Base-by-base conservation (phyloP, 2,329 filamentous ascomycete species). In the Neonectria faginata region DNA sequence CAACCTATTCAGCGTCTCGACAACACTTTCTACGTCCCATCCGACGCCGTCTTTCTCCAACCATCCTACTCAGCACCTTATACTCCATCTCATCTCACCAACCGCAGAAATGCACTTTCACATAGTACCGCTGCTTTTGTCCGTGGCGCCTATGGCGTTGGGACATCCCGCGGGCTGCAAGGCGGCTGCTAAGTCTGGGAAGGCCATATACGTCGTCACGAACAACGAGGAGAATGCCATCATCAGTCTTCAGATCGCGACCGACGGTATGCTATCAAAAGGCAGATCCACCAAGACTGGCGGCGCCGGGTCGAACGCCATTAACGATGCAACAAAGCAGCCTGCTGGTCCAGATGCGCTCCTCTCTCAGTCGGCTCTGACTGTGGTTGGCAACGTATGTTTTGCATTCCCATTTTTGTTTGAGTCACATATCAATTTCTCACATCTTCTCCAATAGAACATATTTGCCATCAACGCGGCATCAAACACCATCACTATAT, bases 191-290 rank as follows among this genome's bases (percentile, higher is more conserved):
- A 59, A 53, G 16, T 31, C 42, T 3, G 51, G 31, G 16, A 85
- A 84, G 71, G 86, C 86, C 0, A 71, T 88, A 18, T 89, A 89
- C 74, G 76, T 88, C 58, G 76, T 88, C 42, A 86, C 83, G 39
- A 90, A 90, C 68, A 80, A 84, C 2, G 67, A 80, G 0, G 65
- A 70, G 10, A 86, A 88, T 57, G 73, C 79, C 0, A 79, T 89
- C 2, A 78, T 87, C 1, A 82, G 86, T 0, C 58, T 89, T 1
- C 80, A 82, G 0, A 80, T 89, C 36, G 76, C 73, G 0, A 50
- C 67, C 0, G 77, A 87, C 59, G 87, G 87, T 0, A 80, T 76
- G 16, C 76, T 89, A 0, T 80, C 78, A 0, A 73, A 75, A 3
- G 84, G 82, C 0, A 77, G 76, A 1, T 71, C 79, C 1, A 84